Conservation (phyloP, 805 yeast genomes). For the Starmera caribaea region DNA sequence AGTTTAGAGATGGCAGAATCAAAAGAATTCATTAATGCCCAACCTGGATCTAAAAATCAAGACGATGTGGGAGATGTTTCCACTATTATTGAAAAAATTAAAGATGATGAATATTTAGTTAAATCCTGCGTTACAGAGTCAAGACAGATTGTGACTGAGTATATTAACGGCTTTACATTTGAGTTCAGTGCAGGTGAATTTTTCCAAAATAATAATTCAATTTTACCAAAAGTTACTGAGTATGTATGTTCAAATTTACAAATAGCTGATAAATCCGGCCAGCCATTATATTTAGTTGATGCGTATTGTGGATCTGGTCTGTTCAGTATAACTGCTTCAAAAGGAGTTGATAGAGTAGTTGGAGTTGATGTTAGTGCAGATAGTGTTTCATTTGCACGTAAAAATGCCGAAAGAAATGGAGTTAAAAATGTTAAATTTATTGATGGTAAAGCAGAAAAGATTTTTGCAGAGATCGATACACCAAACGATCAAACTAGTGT, state of each 20-base stretch:
- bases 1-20: constrained; percentile 12
- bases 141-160: constrained; percentile 73
- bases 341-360: constrained; percentile 71
- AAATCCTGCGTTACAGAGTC: constrained; percentile 74
- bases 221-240: constrained; percentile 70
- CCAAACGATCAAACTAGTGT: constrained; percentile 76
- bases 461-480: constrained; percentile 69
- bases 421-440: constrained; percentile 75
- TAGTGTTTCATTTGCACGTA: constrained; percentile 77
- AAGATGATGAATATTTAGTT: constrained; percentile 24
- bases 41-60: constrained; percentile 32
- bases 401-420: constrained; percentile 69
- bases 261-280: constrained; percentile 28
- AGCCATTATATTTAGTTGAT: constrained; percentile 69
- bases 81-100: constrained; percentile 24
- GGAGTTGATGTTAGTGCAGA: constrained; percentile 95
- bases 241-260: constrained; percentile 70
- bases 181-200: constrained; percentile 92
- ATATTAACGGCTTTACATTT: constrained; percentile 64
- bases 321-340: constrained; percentile 79
- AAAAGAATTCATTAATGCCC: constrained; percentile 23
- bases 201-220: constrained; percentile 92
- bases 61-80: constrained; percentile 27
- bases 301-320: constrained; percentile 96
- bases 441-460: constrained; percentile 86